phyloP scores from a whole-genome alignment of 2,329 filamentous ascomycete genomes.

The Colletotrichum horii region DNA sequence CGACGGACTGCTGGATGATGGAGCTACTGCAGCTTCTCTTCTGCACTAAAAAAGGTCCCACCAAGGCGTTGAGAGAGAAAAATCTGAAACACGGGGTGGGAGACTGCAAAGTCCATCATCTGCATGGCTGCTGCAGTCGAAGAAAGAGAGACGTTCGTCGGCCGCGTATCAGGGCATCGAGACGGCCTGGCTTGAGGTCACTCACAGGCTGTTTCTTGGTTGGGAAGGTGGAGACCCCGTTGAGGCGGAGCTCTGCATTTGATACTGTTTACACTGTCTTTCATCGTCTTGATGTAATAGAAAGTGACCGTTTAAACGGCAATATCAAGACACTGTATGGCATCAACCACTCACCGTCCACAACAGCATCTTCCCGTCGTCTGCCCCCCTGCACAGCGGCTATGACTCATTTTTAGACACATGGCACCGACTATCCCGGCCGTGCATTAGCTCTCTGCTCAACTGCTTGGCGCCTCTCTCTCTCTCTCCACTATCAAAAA shows the following conservation, averaged over 20 bases:
- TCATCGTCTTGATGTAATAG: neutral
- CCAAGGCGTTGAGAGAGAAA: neutral
- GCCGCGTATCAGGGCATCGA: neutral
- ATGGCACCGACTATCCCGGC: constrained; percentile 23
- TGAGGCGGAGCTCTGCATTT: neutral
- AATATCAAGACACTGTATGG: neutral
- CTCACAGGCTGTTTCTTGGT: neutral
- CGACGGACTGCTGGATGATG: neutral
- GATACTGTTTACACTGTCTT: neutral
- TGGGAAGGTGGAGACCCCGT: neutral
- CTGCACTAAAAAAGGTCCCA: neutral
- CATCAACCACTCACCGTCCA: constrained; percentile 15
- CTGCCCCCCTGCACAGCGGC: constrained; percentile 22
- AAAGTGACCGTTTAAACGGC: neutral
- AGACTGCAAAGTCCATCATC: neutral
- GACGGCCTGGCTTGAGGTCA: neutral
- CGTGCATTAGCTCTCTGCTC: constrained; percentile 7
- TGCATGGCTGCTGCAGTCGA: neutral
- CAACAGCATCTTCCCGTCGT: neutral
- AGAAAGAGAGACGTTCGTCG: neutral
- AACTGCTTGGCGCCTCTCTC: neutral
- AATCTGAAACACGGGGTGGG: constrained; percentile 15
- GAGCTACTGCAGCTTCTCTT: neutral
- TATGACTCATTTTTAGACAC: constrained; percentile 39
- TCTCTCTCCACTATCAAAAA: neutral